A percentile compares a stretch with the other conserved stretches of the same genome.
These are phyloP conservation scores for Penicillium brasilianum DNA, from an alignment of 2,329 filamentous ascomycete genomes.

Conservation along the genomic window DNA sequence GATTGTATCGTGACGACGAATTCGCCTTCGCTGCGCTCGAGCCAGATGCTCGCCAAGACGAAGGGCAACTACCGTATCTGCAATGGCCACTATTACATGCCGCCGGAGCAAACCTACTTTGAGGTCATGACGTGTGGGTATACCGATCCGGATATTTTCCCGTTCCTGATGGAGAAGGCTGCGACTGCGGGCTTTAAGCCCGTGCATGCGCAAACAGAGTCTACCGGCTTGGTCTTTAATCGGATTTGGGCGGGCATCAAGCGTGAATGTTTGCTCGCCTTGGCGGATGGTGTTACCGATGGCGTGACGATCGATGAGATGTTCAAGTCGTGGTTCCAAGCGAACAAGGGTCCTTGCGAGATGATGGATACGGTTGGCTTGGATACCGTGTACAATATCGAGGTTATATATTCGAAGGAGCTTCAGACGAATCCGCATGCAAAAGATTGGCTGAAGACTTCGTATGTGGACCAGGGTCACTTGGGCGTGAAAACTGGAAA, in stretches of 20 bases:
- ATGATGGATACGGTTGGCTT: conserved; percentile 33
- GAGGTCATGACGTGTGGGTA: conserved; percentile 29
- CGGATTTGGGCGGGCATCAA: conserved; percentile 29
- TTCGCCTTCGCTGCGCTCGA: conserved; percentile 25
- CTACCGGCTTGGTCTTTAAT: conserved; percentile 27
- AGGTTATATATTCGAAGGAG: conserved; percentile 23
- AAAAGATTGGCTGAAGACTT: conserved; percentile 26
- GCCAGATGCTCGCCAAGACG: conserved; percentile 28
- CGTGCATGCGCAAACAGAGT: conserved; percentile 24
- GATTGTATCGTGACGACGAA: conserved; percentile 27
- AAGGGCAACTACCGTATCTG: conserved; percentile 30
- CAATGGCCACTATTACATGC: conserved; percentile 31
- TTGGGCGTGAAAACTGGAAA: conserved; percentile 25
- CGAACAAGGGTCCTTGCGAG: conserved; percentile 26
- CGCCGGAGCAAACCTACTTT: conserved; percentile 26
- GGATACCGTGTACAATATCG: conserved; percentile 32
- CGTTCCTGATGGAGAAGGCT: conserved; percentile 28
- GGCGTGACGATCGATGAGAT: conserved; percentile 27
- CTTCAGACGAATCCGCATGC: conserved; percentile 13
- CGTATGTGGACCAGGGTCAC: conserved; percentile 28
- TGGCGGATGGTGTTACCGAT: conserved; percentile 29
- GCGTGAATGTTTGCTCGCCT: conserved; percentile 24
- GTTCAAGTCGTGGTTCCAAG: conserved; percentile 29
- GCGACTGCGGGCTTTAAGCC: conserved; percentile 22
- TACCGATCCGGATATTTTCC: conserved; percentile 25